Evolutionary conservation across 2,329 filamentous ascomycete genomes (phyloP).

Genomic region (Pseudogymnoascus sp.): DNA sequence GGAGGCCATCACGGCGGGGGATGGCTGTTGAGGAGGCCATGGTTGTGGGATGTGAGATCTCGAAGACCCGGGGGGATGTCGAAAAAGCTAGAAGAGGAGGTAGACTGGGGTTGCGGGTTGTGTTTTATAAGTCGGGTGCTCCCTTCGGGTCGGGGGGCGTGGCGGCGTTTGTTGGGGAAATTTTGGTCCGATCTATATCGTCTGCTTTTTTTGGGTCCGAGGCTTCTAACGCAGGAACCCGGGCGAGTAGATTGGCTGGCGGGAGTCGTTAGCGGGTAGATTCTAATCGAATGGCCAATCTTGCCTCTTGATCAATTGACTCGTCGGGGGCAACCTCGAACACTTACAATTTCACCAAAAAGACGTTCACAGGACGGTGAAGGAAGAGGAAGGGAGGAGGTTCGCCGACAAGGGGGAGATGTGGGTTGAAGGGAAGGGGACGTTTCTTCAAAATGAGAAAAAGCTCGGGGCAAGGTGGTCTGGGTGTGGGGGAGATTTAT

Average conservation of each 20-base stretch:
- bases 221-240: neutral
- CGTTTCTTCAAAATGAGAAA: neutral
- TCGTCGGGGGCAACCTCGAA: neutral
- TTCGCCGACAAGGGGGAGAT: neutral
- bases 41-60: conserved; percentile 10
- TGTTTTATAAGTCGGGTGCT: neutral
- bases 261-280: neutral
- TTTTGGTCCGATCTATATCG: neutral
- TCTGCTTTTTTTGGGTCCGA: neutral
- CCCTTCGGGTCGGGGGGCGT: neutral
- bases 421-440: neutral
- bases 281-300: neutral
- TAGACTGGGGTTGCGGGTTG: neutral
- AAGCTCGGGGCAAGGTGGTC: neutral
- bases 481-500: neutral
- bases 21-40: conserved; percentile 27
- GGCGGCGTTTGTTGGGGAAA: neutral
- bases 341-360: neutral
- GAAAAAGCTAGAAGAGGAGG: neutral
- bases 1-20: conserved; percentile 17
- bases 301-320: neutral
- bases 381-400: neutral
- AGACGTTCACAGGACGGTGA: neutral
- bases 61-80: neutral
- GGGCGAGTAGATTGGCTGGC: neutral